phyloP scores from a whole-genome alignment of 331 rosid species.

The Prunus yedoensis region DNA sequence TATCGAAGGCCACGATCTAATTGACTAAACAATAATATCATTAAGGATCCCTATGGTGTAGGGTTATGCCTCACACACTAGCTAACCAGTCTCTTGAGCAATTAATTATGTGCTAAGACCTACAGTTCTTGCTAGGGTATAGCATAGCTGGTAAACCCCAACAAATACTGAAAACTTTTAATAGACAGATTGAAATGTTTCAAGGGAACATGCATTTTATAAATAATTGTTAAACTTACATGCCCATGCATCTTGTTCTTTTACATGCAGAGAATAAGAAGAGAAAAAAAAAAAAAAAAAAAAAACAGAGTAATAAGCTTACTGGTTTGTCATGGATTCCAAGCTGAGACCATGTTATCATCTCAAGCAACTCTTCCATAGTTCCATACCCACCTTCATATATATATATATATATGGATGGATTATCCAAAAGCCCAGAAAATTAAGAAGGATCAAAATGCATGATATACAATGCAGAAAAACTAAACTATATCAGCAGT shows the following conservation, averaged over 20 bases:
- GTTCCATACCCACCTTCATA: conserved; percentile 34
- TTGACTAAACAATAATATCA: not conserved
- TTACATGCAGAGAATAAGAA: no score
- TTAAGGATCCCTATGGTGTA: not conserved
- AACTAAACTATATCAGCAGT: no score
- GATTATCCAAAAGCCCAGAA: not conserved
- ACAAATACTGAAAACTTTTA: not conserved
- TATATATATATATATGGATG: no score
- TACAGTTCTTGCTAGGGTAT: not conserved
- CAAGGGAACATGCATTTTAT: no score
- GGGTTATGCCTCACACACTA: not conserved
- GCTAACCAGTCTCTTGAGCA: not conserved
- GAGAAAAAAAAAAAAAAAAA: no score
- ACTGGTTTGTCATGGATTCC: conserved; percentile 39
- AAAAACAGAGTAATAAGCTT: not conserved
- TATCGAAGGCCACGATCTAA: no score
- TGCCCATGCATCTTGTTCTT: no score
- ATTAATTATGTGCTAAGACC: not conserved
- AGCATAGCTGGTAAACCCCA: not conserved
- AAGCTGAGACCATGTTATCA: conserved; percentile 37
- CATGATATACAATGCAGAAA: not conserved
- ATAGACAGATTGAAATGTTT: not conserved
- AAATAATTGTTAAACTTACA: no score
- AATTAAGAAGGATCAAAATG: not conserved
- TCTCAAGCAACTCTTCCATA: conserved; percentile 39